Evolutionary conservation across 2,329 filamentous ascomycete species (phyloP), one percentile per base, ranked within the genome.

Genomic region (Emericellopsis cladophorae): DNA sequence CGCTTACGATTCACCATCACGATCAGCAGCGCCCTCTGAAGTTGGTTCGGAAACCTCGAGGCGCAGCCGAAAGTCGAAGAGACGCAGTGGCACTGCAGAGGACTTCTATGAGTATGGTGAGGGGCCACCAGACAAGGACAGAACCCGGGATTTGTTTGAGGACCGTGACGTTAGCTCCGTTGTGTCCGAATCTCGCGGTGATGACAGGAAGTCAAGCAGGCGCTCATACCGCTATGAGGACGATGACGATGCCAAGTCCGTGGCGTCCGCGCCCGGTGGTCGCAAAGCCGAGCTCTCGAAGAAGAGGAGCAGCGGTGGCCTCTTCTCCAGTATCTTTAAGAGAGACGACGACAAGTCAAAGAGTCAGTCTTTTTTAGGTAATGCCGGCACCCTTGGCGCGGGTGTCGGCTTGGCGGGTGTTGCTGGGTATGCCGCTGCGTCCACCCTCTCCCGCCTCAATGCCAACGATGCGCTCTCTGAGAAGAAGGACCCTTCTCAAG

Each of bases 301-400:
- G 46, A 71, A 64, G 48, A 53, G 59, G 40, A 58, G 60, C 18
- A 60, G 56, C 39, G 60, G 42, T 15, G 40, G 66, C 31, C 57
- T 69, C 21, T 64, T 76, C 47, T 72, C 73, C 41, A 62, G 62
- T 49, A 62, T 72, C 45, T 64, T 69, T 55, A 68, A 65, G 45
- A 61, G 60, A 39, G 60, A 63, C 42, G 62, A 65, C 37, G 57
- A 59, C 40, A 55, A 48, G 31, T 41, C 42, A 23, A 52, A 56
- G 46, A 62, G 64, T 58, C 59, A 70, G 63, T 75, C 75, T 80
- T 80, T 81, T 79, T 79, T 80, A 80, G 77, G 62, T 80, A 76
- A 73, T 69, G 73, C 77, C 76, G 76, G 66, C 71, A 80, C 70
- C 70, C 67, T 72, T 75, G 76, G 76, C 76, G 73, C 71, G 68